Evolutionary conservation across 1,284 basidiomycete genomes (phyloP), one percentile per base, ranked within the genome.

Genomic region (Wolfiporia cocos): DNA sequence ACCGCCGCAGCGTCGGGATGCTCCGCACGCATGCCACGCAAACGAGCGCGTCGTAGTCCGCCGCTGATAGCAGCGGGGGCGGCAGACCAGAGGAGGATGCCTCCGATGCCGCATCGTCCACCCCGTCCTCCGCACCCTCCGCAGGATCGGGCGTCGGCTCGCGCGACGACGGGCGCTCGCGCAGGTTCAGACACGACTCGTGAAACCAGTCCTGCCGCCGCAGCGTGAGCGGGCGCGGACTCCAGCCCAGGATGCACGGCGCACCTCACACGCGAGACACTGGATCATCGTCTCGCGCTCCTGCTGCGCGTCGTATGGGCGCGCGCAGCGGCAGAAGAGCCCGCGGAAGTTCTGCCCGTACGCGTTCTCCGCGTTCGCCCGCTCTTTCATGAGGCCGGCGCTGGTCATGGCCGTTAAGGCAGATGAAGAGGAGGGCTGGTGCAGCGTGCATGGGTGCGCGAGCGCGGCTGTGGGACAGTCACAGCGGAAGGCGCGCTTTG

Each of bases 251-350:
- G 24, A 39, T 44, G 40, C 45, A 49, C 33, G 38, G 65, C 74
- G 51, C 54, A 88, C 86, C 73, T 90, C 87, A 63, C 86, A 90
- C 21, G 77, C 67, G 43, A 90, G 61, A 61, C 87, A 90, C 62
- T 90, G 87, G 24, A 90, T 81, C 86, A 90, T 90, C 3, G 86
- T 84, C 65, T 90, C 86, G 47, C 60, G 60, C 63, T 90, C 86
- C 19, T 66, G 75, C 51, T 71, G 70, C 26, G 81, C 73, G 53
- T 90, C 80, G 54, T 90, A 90, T 30, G 71, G 58, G 47, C 74
- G 62, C 34, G 74, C 71, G 59, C 86, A 90, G 23, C 86, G 70
- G 62, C 86, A 90, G 55, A 90, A 90, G 21, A 65, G 50, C 28
- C 67, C 74, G 15, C 60, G 59, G 55, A 86, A 90, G 61, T 90